These are phyloP conservation scores for Teunomyces kruisii DNA, from an alignment of 805 yeast genomes.

Conservation along the genomic window DNA sequence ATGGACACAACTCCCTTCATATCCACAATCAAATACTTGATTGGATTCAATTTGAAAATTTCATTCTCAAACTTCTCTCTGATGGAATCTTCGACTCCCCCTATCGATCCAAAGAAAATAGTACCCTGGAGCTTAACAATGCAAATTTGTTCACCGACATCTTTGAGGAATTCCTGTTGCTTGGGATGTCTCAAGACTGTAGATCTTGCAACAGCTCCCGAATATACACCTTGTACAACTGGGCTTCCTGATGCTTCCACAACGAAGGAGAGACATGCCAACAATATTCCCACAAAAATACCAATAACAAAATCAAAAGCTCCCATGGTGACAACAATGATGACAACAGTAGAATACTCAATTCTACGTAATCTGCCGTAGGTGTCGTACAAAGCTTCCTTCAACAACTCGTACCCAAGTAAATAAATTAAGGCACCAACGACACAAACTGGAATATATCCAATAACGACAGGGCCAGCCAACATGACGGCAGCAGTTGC, in stretches of 20 bases:
- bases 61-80: slow-evolving; percentile 62
- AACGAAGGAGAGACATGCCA: slow-evolving; percentile 95
- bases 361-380: slow-evolving; percentile 68
- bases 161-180: slow-evolving; percentile 78
- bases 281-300: slow-evolving; percentile 80
- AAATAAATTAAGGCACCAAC: slow-evolving; percentile 91
- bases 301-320: slow-evolving; percentile 93
- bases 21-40: slow-evolving; percentile 80
- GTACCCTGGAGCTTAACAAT: slow-evolving; percentile 85
- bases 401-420: slow-evolving; percentile 84
- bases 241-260: slow-evolving; percentile 85
- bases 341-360: slow-evolving; percentile 81
- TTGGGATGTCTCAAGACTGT: slow-evolving; percentile 89
- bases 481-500: slow-evolving; percentile 82
- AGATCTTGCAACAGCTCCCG: slow-evolving; percentile 87
- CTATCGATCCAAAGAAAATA: slow-evolving; percentile 92
- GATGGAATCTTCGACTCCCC: slow-evolving; percentile 79
- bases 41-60: slow-evolving; percentile 53
- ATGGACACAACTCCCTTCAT: slow-evolving; percentile 77
- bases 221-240: slow-evolving; percentile 76
- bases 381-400: slow-evolving; percentile 86
- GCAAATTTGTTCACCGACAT: slow-evolving; percentile 89
- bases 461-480: slow-evolving; percentile 89
- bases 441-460: slow-evolving; percentile 91
- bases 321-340: slow-evolving; percentile 94